Percentiles rank a stretch among this genome's conserved stretches.
phyloP scores from a whole-genome alignment of 2,329 filamentous ascomycete genomes.

The Diaporthe batatas region DNA sequence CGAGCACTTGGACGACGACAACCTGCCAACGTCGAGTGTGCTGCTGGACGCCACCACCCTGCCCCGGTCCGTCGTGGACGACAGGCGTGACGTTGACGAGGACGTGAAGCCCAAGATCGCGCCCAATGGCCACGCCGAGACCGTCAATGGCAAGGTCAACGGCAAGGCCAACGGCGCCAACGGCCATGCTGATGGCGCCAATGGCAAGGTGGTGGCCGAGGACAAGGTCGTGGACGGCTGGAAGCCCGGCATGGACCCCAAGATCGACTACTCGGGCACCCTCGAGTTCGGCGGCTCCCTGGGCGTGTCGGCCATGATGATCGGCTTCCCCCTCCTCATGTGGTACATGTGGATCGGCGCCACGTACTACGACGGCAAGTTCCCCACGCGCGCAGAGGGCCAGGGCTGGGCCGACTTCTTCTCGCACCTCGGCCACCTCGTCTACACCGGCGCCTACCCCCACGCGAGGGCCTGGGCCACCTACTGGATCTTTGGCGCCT shows the following conservation, averaged over 20 bases:
- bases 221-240: conserved; percentile 66
- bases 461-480: conserved; percentile 86
- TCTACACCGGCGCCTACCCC: conserved; percentile 89
- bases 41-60: conserved; percentile 45
- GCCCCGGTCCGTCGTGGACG: background rate
- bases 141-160: conserved; percentile 48
- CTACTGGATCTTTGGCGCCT: conserved; percentile 94
- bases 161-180: conserved; percentile 1
- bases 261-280: conserved; percentile 72
- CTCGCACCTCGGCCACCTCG: conserved; percentile 76
- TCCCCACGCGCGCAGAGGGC: conserved; percentile 76
- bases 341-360: conserved; percentile 99
- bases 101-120: conserved; percentile 27
- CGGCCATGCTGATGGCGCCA: conserved; percentile 44
- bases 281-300: conserved; percentile 89
- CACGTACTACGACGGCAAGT: conserved; percentile 88
- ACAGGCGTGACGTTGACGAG: conserved; percentile 5
- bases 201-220: conserved; percentile 49
- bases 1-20: conserved; percentile 62
- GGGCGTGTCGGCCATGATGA: conserved; percentile 89
- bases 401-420: conserved; percentile 80
- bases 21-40: conserved; percentile 45
- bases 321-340: conserved; percentile 94
- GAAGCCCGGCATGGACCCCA: conserved; percentile 71
- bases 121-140: conserved; percentile 45